Evolutionary conservation across 2,329 filamentous ascomycete species (phyloP).

Genomic region (Fusarium hostae): DNA sequence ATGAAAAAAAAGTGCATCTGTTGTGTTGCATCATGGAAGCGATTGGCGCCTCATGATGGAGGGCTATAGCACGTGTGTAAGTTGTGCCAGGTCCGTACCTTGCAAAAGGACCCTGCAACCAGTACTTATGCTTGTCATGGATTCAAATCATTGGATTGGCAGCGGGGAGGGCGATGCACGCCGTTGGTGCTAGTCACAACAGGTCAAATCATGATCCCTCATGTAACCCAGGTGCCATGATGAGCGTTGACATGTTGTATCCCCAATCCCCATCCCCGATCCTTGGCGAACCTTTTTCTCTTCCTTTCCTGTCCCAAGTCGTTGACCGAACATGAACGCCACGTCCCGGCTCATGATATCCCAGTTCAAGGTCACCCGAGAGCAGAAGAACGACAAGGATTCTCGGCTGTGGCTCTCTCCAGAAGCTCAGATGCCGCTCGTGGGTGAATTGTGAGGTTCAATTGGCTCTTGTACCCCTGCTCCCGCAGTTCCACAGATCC

Average conservation of each 20-base stretch:
- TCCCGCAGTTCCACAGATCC: slow-evolving; percentile 30
- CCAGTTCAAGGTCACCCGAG: slow-evolving; percentile 5
- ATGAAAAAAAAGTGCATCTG: slow-evolving; percentile 28
- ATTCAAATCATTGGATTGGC: not conserved
- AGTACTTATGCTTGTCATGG: slow-evolving; percentile 23
- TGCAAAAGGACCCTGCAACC: slow-evolving; percentile 24
- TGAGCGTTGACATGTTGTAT: slow-evolving; percentile 8
- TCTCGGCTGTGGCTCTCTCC: slow-evolving; percentile 12
- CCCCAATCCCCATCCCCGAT: slow-evolving; percentile 27
- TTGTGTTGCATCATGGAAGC: slow-evolving; percentile 15
- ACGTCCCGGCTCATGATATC: slow-evolving; percentile 23
- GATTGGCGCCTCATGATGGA: slow-evolving; percentile 38
- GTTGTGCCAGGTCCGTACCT: slow-evolving; percentile 22
- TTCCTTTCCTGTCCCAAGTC: slow-evolving; percentile 32
- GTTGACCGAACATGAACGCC: slow-evolving; percentile 37
- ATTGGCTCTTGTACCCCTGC: slow-evolving; percentile 36
- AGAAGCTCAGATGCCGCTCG: slow-evolving; percentile 33
- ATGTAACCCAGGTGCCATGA: slow-evolving; percentile 31
- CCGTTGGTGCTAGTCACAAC: slow-evolving; percentile 24
- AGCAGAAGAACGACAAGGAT: no score
- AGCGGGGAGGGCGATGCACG: not conserved
- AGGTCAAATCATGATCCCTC: slow-evolving; percentile 33
- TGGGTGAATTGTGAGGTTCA: slow-evolving; percentile 27
- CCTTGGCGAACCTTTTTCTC: slow-evolving; percentile 32
- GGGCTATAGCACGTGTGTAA: slow-evolving; percentile 40